phyloP scores from a whole-genome alignment of 306 rosid species.

The Castanea sativa region DNA sequence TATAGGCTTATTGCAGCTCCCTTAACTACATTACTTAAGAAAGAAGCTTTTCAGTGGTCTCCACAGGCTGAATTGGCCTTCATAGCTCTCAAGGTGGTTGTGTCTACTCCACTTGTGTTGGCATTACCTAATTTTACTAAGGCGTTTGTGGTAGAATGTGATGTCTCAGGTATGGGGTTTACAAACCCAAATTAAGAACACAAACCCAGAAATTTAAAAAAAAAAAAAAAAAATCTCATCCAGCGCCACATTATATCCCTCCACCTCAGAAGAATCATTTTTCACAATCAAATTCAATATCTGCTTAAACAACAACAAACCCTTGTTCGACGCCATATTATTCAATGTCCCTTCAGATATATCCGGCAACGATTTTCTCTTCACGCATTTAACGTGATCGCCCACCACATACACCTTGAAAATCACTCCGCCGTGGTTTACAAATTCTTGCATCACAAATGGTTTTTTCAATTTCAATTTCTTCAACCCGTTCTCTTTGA shows the following conservation, averaged over 20 bases:
- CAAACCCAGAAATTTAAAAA: too few relatives aligned
- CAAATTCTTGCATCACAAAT: conserved; percentile 58
- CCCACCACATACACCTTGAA: conserved; percentile 78
- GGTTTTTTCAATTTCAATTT: conserved; percentile 16
- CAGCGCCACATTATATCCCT: neutral
- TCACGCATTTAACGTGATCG: conserved; percentile 43
- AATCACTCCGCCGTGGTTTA: conserved; percentile 66
- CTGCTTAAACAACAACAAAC: conserved; percentile 38
- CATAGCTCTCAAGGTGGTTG: too few relatives aligned
- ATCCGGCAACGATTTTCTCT: conserved; percentile 53
- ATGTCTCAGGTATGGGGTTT: too few relatives aligned
- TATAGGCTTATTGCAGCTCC: too few relatives aligned
- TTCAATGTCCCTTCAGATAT: conserved; percentile 25
- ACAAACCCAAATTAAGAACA: too few relatives aligned
- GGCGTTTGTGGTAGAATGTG: too few relatives aligned
- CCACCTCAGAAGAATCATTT: neutral
- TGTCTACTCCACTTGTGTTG: too few relatives aligned
- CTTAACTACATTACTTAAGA: too few relatives aligned
- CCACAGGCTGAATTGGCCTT: too few relatives aligned
- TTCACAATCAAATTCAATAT: conserved; percentile 36
- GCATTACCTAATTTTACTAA: too few relatives aligned
- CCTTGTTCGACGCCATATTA: neutral
- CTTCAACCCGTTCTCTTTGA: conserved; percentile 34
- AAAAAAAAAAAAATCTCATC: too few relatives aligned
- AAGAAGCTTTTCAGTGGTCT: too few relatives aligned